Evolutionary conservation across 23 red algal species (phyloP), one percentile per base, ranked within the genome.

Genomic region (Gracilaria gracilis): DNA sequence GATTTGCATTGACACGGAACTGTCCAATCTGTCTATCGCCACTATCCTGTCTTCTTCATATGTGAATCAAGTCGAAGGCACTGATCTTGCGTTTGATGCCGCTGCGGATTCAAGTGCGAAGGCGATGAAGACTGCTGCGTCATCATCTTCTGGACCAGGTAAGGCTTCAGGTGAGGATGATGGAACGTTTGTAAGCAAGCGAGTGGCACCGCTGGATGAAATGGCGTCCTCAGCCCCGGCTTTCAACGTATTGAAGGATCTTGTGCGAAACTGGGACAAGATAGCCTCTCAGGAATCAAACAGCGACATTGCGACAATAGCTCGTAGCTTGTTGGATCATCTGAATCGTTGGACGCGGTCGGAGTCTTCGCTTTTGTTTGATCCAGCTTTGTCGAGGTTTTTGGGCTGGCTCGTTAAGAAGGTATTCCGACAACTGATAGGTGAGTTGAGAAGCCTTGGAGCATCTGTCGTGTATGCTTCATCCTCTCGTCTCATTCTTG

Each of bases 351-450:
- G 89, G 92, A 90, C 87, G 9, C 24, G 86, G 7, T 91, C 86
- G 29, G 87, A 88, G 47, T 82, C 81, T 8, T 83, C 92, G 16
- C 29, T 98, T n/a, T 61, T 98, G 61, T 85, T 92, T 54, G 96
- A 98, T 57, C 91, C 91, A 31, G 84, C 84, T 32, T 79, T 98
- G 28, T 67, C 86, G 0, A 57, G 82, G 19, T 91, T 98, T 58
- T 48, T 98, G 69, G 87, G 91, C 14, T 92, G 85, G 85, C 81
- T 95, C 57, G 79, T 90, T 31, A 79, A 79, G 66, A 94, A 95
- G 72, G 83, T 98, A 7, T 94, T 98, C 90, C 55, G 88, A 81
- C 88, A 92, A 75, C 80, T 98, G 37, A 36, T 94, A 39, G 54
- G 73, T n/a, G 88, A 95, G 62, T 42, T 98, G 54, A 75, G 34